Evolutionary conservation across 108 stramenopile species (phyloP).

Genomic region (Seminavis robusta): DNA sequence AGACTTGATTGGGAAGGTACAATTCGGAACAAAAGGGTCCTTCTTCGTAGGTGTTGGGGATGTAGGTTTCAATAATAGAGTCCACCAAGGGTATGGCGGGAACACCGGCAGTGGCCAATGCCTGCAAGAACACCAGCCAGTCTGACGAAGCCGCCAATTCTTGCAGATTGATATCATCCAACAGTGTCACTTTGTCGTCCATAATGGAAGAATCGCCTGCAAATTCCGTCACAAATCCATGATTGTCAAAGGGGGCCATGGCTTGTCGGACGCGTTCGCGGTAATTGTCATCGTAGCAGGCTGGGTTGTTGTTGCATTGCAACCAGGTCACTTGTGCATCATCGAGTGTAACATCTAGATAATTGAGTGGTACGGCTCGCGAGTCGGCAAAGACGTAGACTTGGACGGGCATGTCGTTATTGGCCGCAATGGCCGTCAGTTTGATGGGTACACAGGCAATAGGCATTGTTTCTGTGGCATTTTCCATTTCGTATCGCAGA

Average conservation of each 20-base stretch:
- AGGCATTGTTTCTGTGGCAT: neutral
- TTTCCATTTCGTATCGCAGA: neutral
- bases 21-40: neutral
- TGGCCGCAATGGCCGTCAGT: neutral
- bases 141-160: neutral
- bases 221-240: neutral
- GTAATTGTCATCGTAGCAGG: neutral
- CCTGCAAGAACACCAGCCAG: neutral
- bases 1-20: too few species aligned
- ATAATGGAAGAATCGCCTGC: neutral
- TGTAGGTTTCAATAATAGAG: neutral
- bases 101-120: neutral
- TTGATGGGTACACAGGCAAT: neutral
- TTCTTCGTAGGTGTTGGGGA: neutral
- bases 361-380: neutral
- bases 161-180: neutral
- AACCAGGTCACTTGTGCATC: neutral
- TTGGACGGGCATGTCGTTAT: neutral
- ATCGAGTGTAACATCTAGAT: neutral
- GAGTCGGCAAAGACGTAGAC: neutral
- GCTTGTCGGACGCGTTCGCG: neutral
- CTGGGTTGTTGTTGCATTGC: neutral
- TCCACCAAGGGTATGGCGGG: neutral
- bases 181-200: neutral
- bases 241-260: neutral